A percentile compares a stretch with the other conserved stretches of the same genome.
Evolutionary conservation across 73 alveolate genomes (phyloP).

Genomic region (Tetrahymena elliotti): DNA sequence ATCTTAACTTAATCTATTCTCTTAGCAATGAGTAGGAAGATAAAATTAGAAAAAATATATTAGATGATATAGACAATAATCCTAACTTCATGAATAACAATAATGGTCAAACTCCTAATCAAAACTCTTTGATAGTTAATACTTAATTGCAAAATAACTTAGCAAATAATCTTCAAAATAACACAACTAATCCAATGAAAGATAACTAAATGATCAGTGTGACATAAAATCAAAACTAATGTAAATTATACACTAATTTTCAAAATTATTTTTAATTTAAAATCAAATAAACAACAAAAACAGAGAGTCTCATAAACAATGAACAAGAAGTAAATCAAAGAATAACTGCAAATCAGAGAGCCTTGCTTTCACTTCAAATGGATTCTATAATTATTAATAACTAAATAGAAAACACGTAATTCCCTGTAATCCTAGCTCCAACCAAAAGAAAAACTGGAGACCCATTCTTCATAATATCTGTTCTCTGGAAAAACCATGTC

Average conservation of each 20-base stretch:
- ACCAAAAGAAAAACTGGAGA: slow-evolving; percentile 22
- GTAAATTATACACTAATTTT: background rate
- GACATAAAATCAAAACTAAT: slow-evolving; percentile 4
- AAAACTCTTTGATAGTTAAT: background rate
- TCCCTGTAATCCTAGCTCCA: slow-evolving; percentile 38
- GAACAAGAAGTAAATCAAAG: background rate
- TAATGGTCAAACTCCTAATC: background rate
- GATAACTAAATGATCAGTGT: background rate
- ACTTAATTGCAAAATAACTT: background rate
- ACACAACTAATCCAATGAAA: background rate
- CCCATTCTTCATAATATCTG: slow-evolving; percentile 22
- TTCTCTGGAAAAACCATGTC: slow-evolving; percentile 12
- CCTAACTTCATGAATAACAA: background rate
- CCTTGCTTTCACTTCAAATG: background rate
- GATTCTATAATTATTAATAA: slow-evolving; percentile 32
- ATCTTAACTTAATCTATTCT: slow-evolving; percentile 3
- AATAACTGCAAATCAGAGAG: background rate
- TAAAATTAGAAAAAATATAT: background rate
- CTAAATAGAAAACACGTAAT: slow-evolving; percentile 12
- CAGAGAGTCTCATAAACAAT: background rate
- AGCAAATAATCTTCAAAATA: background rate
- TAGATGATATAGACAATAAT: slow-evolving; percentile 27
- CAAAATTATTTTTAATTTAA: background rate
- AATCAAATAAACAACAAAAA: too few relatives aligned
- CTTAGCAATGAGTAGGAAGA: slow-evolving; percentile 12